Evolutionary conservation across 164 flowering plant genomes (phyloP), one percentile per base, ranked within the genome.

Genomic region (Tinospora cordifolia): DNA sequence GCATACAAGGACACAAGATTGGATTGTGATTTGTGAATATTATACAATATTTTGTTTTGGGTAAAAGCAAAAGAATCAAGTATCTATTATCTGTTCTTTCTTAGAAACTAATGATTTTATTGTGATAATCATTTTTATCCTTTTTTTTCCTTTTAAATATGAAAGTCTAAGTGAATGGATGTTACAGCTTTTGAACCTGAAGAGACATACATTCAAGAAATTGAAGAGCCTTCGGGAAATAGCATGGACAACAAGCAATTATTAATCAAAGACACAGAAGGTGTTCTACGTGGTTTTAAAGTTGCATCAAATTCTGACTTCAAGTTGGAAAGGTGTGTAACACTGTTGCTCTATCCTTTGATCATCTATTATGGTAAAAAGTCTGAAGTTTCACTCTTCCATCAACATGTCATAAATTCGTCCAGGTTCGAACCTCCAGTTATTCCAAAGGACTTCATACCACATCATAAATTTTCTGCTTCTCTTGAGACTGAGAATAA

Each of bases 341-440:
- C n/a, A 30, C 21, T 30, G 17, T 19, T 36, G 15, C 24, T 17
- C 17, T 17, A 30, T 64, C 22, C 22, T 64, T 65, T 24, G 24
- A 10, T 39, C 17, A 24, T 65, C 10, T 39, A 21, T 39, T 19
- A 3, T 54, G 60, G 9, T 64, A 13, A 39, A 47, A 67, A 24
- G 58, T 46, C 5, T 26, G 58, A 13, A 47, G n/a, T 67, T 54
- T 46, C 26, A 46, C 54, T n/a, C 8, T 68, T 24, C 21, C 71
- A 27, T 17, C 38, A 10, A 9, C 38, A 11, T 27, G 57, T 41
- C 59, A 21, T 22, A 25, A 64, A 13, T 62, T 77, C 22, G n/a
- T 74, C 26, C 87, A 93, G 98, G 81, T 94, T 82, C 76, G 78
- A 84, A 70, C 93, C 97, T 76, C 98, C 97, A n/a, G 79, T 77